Base-by-base conservation (phyloP, 106 monocot genomes). In the Amphibolis antarctica region DNA sequence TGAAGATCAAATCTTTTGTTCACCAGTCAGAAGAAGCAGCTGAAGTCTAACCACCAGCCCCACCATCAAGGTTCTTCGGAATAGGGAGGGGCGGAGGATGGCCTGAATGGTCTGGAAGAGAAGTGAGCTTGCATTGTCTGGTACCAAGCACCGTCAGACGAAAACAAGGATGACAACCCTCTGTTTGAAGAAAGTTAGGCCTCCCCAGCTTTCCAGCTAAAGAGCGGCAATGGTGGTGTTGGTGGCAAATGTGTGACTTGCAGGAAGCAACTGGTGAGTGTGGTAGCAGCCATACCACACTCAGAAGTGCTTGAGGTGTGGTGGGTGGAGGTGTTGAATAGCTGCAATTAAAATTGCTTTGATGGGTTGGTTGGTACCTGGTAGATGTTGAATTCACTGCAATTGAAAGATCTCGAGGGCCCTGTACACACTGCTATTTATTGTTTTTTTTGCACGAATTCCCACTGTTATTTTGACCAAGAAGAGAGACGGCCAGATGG, bases 101-200 rank as follows among this genome's bases (percentile, higher is more conserved):
- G 20, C 10, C 11, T 53, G 57, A 58, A 26, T 29, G 58, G 29
- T 29, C 28, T 28, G 28, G 29, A n/a, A 30, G 6, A 58, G 26
- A 27, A 30, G 58, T 58, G 58, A 58, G 29, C 58, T 14, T 58
- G 58, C 58, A 27, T 58, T 58, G 28, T 58, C 28, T 12, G 12
- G 48, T 48, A n/a, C 48, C 12, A 1, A 13, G 48, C 1, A 11
- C 1, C 2, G 12, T 15, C 23, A 28, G 28, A 26, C n/a, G 10
- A 58, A 58, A 28, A 58, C 58, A 58, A 58, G 1, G 29, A n/a
- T 21, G 18, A 27, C 5, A 58, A 29, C 58, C 58, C 4, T 30
- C 5, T n/a, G 18, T 15, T 55, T 5, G 18, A 29, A 30, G 58
- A 12, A 53, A 53, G 9, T n/a, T 18, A 22, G 52, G 12, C n/a